Percentiles rank a stretch among this genome's conserved stretches.
These are phyloP conservation scores for Cantharellus anzutake DNA, from an alignment of 768 basidiomycete species.

Conservation along the genomic window DNA sequence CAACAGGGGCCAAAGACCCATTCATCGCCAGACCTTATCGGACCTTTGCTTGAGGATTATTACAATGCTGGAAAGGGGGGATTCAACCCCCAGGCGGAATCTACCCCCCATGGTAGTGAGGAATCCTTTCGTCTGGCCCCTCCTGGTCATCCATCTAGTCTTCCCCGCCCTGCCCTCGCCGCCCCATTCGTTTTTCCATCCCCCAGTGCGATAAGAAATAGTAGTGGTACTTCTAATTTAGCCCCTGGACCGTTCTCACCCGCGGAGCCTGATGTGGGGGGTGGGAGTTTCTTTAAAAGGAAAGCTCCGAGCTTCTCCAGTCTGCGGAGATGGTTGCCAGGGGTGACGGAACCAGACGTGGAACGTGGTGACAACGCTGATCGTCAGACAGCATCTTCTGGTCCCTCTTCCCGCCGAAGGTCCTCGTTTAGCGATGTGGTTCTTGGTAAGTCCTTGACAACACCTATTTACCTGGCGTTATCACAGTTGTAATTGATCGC, in stretches of 20 bases:
- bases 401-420: too few relatives aligned
- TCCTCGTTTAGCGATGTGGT: too few relatives aligned
- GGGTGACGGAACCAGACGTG: background rate
- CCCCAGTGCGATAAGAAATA: background rate
- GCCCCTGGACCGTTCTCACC: too few relatives aligned
- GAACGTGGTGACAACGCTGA: background rate
- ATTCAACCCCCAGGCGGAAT: background rate
- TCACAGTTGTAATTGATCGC: background rate
- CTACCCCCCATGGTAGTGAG: background rate
- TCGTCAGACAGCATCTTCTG: too few relatives aligned
- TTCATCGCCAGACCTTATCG: background rate
- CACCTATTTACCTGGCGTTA: background rate
- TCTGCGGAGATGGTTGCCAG: background rate
- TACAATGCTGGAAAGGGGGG: background rate
- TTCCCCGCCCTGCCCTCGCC: background rate
- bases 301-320: background rate
- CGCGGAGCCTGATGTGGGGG: too few relatives aligned
- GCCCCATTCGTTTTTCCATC: background rate
- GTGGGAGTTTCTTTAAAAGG: background rate
- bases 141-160: background rate
- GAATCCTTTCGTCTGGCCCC: background rate
- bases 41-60: background rate
- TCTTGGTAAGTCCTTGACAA: too few relatives aligned
- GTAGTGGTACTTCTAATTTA: too few relatives aligned
- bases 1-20: background rate